These are phyloP conservation scores for Vishniacozyma victoriae DNA, from an alignment of 768 basidiomycete species.

Conservation along the genomic window DNA sequence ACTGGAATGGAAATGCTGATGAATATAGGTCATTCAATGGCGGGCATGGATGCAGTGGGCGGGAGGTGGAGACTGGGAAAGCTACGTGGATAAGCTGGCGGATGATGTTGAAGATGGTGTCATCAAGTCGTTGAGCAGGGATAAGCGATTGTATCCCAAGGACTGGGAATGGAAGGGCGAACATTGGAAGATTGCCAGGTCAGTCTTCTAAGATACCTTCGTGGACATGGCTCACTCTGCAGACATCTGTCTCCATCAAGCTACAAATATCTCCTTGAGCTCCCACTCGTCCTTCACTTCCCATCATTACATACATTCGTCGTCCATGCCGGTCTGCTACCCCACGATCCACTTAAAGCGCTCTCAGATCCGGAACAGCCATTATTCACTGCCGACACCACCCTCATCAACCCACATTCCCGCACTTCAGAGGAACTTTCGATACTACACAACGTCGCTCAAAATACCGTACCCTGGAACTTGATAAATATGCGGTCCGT, in stretches of 20 bases:
- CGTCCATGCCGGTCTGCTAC: constrained; percentile 76
- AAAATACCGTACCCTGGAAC: constrained; percentile 73
- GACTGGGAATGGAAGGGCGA: constrained; percentile 69
- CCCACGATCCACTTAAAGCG: constrained; percentile 60
- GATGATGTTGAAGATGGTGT: constrained; percentile 47
- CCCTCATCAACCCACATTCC: background rate
- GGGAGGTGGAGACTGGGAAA: constrained; percentile 57
- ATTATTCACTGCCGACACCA: constrained; percentile 51
- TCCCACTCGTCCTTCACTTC: constrained; percentile 69
- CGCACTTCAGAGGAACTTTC: constrained; percentile 53
- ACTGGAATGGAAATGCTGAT: background rate
- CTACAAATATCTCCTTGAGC: constrained; percentile 65
- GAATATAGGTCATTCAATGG: constrained; percentile 71
- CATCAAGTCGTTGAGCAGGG: constrained; percentile 44
- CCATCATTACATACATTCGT: constrained; percentile 70
- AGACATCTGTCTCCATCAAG: constrained; percentile 58
- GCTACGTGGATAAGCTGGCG: constrained; percentile 25
- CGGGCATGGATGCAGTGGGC: constrained; percentile 63
- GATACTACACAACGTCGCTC: constrained; percentile 63
- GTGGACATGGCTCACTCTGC: constrained; percentile 3
- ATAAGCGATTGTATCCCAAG: constrained; percentile 52
- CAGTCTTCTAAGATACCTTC: constrained; percentile 13
- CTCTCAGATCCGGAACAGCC: constrained; percentile 60
- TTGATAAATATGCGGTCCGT: constrained; percentile 67
- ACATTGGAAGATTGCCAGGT: constrained; percentile 71